phyloP scores from a whole-genome alignment of 768 basidiomycete species.

The Pleurotus tuoliensis region DNA sequence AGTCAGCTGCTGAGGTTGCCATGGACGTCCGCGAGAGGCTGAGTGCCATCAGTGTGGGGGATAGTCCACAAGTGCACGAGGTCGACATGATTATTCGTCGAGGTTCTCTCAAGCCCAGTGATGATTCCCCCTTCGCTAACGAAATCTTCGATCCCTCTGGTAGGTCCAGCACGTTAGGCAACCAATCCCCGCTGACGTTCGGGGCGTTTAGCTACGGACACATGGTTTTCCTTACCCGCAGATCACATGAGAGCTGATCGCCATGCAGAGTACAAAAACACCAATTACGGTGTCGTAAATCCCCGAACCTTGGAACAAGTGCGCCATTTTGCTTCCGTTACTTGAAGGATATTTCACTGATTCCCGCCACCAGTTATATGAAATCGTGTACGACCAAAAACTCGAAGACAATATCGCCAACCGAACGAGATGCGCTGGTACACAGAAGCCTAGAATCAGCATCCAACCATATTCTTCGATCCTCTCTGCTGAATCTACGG shows the following conservation, averaged over 20 bases:
- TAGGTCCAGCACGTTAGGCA: constrained; percentile 17
- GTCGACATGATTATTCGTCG: constrained; percentile 50
- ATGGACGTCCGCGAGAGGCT: constrained; percentile 40
- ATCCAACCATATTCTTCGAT: constrained; percentile 35
- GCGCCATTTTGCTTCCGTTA: constrained; percentile 8
- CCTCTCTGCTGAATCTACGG: constrained; percentile 23
- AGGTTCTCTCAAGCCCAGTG: constrained; percentile 46
- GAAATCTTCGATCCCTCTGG: constrained; percentile 50
- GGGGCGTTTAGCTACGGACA: constrained; percentile 31
- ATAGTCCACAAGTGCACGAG: constrained; percentile 34
- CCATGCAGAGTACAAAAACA: constrained; percentile 40
- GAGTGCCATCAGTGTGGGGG: constrained; percentile 21
- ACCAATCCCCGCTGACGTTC: too few species aligned
- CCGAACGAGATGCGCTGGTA: constrained; percentile 19
- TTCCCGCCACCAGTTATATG: constrained; percentile 35
- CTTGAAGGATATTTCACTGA: too few species aligned
- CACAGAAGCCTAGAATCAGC: constrained; percentile 26
- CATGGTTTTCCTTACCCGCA: constrained; percentile 33
- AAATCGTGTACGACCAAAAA: constrained; percentile 47
- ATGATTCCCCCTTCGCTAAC: constrained; percentile 51
- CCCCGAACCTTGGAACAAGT: constrained; percentile 40
- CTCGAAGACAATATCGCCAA: constrained; percentile 37
- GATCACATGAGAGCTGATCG: constrained; percentile 30
- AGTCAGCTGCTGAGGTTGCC: constrained; percentile 44
- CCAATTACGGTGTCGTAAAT: constrained; percentile 55